Evolutionary conservation across 352 stramenopile species (phyloP), one percentile per base, ranked within the genome.

Genomic region (Pythium aphanidermatum): DNA sequence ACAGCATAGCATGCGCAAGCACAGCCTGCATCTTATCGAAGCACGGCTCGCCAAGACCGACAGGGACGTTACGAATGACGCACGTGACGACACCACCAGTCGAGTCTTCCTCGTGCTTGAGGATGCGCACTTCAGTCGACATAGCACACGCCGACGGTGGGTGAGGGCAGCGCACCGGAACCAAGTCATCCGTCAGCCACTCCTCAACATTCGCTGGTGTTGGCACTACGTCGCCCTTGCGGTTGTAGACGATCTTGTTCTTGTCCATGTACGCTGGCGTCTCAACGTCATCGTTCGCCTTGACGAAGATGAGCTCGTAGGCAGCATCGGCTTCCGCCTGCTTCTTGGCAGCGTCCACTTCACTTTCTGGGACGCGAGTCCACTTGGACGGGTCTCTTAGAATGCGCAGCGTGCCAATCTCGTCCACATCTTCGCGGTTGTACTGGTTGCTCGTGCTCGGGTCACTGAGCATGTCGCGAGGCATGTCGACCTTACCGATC

Each of bases 11-110:
- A 70, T 99, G 98, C 25, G 96, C 97, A 29, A 99, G 71, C 46
- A 98, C 80, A 13, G 97, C 97, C 64, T 99, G 96, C 26, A 99
- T 78, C 78, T 99, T 99, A 77, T 99, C 97, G 69, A 99, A 99
- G 46, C 97, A 98, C 14, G 97, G 96, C 53, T 97, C 84, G n/a
- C 97, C 97, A 7, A 99, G 63, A 39, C 97, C 96, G 16, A 97
- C 85, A 0, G 95, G 96, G 16, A 97, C 96, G 58, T 99, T 98
- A 39, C 94, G 79, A 39, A 96, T 97, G 27, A 99, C 87, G 48
- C 95, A 98, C 20, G 95, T 98, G 10, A 99, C 92, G 9, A 98
- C 93, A 24, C 96, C 96, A 24, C 96, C 83, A 3, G 77, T 95
- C 45, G 83, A 87, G 95, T 98, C 86, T 37, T 91, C 31, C 26